These are phyloP conservation scores for Harringtonia aguacate DNA, from an alignment of 2,329 filamentous ascomycete genomes.

Conservation along the genomic window DNA sequence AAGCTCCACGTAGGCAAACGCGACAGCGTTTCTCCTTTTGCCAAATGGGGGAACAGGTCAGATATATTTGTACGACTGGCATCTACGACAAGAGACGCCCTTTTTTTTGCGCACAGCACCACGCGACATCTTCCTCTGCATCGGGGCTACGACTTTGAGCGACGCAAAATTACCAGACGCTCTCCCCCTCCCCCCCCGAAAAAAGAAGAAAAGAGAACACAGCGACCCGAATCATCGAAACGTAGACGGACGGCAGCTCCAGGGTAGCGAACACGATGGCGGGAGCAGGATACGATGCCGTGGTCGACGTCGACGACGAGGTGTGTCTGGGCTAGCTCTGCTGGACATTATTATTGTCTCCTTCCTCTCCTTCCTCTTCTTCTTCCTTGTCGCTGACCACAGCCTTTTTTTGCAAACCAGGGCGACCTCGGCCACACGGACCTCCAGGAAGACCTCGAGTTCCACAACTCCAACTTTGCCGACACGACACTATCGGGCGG, in stretches of 20 bases:
- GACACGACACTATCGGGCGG: conserved; percentile 34
- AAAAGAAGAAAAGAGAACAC: neutral
- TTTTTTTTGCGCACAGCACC: too few species aligned
- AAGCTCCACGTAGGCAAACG: conserved; percentile 5
- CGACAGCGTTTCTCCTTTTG: too few species aligned
- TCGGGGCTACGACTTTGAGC: neutral
- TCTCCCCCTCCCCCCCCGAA: too few species aligned
- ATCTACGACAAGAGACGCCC: too few species aligned
- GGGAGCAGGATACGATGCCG: conserved; percentile 88
- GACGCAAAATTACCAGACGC: too few species aligned
- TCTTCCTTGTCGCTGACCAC: conserved; percentile 10
- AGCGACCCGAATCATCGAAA: neutral
- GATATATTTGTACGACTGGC: too few species aligned
- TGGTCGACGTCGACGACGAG: conserved; percentile 95
- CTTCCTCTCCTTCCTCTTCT: neutral
- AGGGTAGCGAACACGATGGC: conserved; percentile 48
- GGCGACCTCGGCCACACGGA: conserved; percentile 97
- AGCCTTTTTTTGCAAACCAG: too few species aligned
- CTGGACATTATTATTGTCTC: neutral
- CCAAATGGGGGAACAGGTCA: too few species aligned
- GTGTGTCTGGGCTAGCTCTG: conserved; percentile 31
- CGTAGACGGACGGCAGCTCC: neutral
- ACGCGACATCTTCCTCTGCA: neutral
- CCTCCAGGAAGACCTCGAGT: conserved; percentile 97
- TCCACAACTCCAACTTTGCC: conserved; percentile 85